Conservation (phyloP, 2,329 filamentous ascomycete species). For the Alternaria panax region DNA sequence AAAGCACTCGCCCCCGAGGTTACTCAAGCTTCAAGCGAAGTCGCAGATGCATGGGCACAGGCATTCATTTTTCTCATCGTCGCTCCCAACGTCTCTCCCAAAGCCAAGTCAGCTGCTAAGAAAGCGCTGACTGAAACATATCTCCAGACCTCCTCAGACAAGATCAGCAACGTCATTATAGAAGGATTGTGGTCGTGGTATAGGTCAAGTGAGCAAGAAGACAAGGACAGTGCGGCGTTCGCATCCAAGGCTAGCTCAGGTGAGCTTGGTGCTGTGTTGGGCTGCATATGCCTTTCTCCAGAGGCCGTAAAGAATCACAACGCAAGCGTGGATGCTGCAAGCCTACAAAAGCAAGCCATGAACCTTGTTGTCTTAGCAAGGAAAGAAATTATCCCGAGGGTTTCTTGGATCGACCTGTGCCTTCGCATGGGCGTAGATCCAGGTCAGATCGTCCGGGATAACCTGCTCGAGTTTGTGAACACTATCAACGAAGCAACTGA, state of each 20-base stretch:
- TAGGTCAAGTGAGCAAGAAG: conserved; percentile 68
- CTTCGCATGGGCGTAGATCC: conserved; percentile 83
- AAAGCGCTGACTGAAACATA: conserved; percentile 72
- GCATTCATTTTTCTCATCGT: conserved; percentile 81
- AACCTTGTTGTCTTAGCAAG: conserved; percentile 80
- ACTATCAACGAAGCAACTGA: conserved; percentile 68
- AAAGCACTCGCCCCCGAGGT: conserved; percentile 66
- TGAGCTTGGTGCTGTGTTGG: conserved; percentile 68
- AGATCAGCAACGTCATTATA: conserved; percentile 70
- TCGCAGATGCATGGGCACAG: conserved; percentile 80
- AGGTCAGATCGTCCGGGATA: conserved; percentile 73
- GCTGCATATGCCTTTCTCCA: conserved; percentile 68
- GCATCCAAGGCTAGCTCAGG: conserved; percentile 69
- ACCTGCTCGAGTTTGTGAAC: conserved; percentile 69
- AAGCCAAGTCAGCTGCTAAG: conserved; percentile 69
- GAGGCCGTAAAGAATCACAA: conserved; percentile 59
- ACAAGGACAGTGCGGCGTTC: conserved; percentile 78
- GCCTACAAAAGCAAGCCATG: conserved; percentile 74
- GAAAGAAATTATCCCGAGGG: conserved; percentile 75
- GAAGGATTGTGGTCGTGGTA: conserved; percentile 83
- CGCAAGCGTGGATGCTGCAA: conserved; percentile 54
- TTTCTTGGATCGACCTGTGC: conserved; percentile 89
- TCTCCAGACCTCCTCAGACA: conserved; percentile 59
- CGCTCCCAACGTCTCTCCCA: conserved; percentile 66
- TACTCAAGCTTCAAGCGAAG: conserved; percentile 56